Evolutionary conservation across 2,329 filamentous ascomycete species (phyloP).

Genomic region (Fusarium newnesense): DNA sequence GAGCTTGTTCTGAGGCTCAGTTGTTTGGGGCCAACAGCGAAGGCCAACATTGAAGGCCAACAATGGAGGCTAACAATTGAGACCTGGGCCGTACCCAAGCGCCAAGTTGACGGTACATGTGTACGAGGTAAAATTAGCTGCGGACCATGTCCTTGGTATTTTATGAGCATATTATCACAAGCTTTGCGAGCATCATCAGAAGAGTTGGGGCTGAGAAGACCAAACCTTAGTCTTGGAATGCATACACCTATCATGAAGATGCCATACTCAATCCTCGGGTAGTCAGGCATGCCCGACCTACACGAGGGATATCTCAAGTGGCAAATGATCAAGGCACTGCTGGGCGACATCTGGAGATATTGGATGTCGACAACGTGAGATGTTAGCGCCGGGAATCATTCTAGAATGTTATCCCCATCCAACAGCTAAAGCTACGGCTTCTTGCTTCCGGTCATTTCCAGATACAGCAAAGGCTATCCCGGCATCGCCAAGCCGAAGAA

Average conservation of each 20-base stretch:
- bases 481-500: slow-evolving; percentile 22
- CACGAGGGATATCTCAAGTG: slow-evolving; percentile 5
- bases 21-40: neutral
- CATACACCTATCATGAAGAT: neutral
- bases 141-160: neutral
- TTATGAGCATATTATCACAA: neutral
- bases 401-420: slow-evolving; percentile 21
- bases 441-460: slow-evolving; percentile 22
- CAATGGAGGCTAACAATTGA: neutral
- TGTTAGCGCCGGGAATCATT: slow-evolving; percentile 21
- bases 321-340: slow-evolving; percentile 17
- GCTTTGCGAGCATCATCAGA: neutral
- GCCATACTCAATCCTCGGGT: too few species aligned
- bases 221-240: neutral
- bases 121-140: neutral
- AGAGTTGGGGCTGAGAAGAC: neutral
- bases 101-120: neutral
- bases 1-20: slow-evolving; percentile 12
- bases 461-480: slow-evolving; percentile 21
- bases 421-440: slow-evolving; percentile 2
- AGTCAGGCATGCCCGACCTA: neutral
- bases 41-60: neutral
- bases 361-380: neutral
- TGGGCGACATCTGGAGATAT: neutral
- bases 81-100: neutral